Percentiles rank a stretch among this genome's conserved stretches.
Conservation (phyloP, 2,329 filamentous ascomycete species). For the Nigrospora osmanthi region DNA sequence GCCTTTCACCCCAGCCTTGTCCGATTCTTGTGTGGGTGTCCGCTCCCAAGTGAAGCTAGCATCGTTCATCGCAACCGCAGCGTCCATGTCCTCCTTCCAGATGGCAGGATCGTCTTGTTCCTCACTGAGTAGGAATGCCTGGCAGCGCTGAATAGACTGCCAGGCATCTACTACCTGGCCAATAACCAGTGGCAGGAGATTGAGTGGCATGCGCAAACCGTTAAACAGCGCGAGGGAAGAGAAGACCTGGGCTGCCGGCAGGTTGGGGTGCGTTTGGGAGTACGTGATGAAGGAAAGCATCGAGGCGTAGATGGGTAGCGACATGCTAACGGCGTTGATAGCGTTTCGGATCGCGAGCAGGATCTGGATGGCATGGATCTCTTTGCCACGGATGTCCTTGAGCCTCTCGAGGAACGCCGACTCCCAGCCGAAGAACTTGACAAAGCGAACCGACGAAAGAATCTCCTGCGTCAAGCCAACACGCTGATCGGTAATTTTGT, state of each 20-base stretch:
- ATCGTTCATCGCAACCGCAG: constrained; percentile 63
- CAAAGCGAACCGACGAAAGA: constrained; percentile 81
- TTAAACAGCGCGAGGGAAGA: constrained; percentile 94
- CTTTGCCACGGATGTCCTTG: constrained; percentile 62
- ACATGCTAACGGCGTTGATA: constrained; percentile 77
- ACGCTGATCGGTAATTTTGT: constrained; percentile 88
- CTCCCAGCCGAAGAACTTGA: constrained; percentile 97
- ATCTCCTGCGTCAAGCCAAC: constrained; percentile 92
- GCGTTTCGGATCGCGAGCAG: constrained; percentile 77
- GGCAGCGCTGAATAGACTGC: constrained; percentile 75
- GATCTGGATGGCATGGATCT: constrained; percentile 79
- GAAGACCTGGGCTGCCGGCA: constrained; percentile 75
- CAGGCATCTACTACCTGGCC: constrained; percentile 86
- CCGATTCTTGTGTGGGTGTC: constrained; percentile 45
- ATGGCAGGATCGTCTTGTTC: constrained; percentile 68
- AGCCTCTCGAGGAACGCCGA: constrained; percentile 74
- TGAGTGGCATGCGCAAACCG: constrained; percentile 79
- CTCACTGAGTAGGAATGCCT: constrained; percentile 82
- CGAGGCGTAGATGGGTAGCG: constrained; percentile 85
- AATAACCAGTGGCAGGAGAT: constrained; percentile 79
- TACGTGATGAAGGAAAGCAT: constrained; percentile 92
- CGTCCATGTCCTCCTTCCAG: constrained; percentile 46
- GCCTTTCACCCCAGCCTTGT: constrained; percentile 30
- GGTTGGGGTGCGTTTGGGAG: constrained; percentile 54
- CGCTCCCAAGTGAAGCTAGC: constrained; percentile 87